phyloP scores from a whole-genome alignment of 2,329 filamentous ascomycete species.

The Clonostachys sp. region DNA sequence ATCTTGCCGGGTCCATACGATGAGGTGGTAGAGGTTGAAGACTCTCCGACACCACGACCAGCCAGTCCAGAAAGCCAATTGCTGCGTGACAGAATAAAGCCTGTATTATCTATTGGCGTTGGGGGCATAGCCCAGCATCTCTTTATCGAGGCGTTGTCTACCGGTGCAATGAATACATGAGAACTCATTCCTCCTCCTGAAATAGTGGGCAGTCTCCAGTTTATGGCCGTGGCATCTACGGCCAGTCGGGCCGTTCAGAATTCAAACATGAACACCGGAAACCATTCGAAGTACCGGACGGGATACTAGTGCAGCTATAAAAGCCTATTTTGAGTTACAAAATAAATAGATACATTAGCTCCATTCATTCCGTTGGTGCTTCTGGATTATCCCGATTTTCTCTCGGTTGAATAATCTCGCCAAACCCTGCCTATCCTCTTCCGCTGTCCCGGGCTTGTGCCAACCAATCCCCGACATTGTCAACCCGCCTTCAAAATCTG shows the following conservation, averaged over 20 bases:
- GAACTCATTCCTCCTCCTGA: not conserved
- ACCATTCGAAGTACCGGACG: not conserved
- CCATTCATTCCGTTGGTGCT: no score
- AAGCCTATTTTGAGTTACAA: not conserved
- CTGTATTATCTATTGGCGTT: not conserved
- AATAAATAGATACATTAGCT: no score
- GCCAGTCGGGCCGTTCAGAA: not conserved
- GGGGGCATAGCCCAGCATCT: not conserved
- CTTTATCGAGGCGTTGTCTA: not conserved
- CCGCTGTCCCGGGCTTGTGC: no score
- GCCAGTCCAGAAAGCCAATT: constrained; percentile 3
- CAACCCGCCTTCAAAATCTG: no score
- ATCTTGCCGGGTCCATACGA: constrained; percentile 1
- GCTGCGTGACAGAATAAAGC: constrained; percentile 1
- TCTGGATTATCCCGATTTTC: no score
- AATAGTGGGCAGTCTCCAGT: not conserved
- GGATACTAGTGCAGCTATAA: not conserved
- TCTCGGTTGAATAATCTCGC: no score
- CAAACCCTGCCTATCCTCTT: no score
- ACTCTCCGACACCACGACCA: constrained; percentile 3
- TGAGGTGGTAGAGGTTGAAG: constrained; percentile 3
- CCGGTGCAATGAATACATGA: not conserved
- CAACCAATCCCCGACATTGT: no score
- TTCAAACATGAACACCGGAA: not conserved
- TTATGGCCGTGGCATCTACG: not conserved